phyloP scores from a whole-genome alignment of 2,329 filamentous ascomycete species.

The Sporothrix mexicana region DNA sequence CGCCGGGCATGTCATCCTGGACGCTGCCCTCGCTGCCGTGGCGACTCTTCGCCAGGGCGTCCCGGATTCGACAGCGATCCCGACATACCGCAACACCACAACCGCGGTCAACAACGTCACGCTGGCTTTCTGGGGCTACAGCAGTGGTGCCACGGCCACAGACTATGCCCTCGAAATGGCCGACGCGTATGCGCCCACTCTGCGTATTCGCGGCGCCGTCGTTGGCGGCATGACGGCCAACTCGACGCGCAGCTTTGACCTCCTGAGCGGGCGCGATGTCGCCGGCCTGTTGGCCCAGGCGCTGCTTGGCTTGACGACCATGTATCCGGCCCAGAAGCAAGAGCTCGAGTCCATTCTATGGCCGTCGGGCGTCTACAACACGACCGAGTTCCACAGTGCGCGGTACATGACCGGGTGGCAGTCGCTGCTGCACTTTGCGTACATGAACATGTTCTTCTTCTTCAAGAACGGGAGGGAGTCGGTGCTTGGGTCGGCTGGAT shows the following conservation, averaged over 20 bases:
- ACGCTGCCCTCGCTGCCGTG: conserved; percentile 50
- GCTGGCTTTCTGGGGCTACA: conserved; percentile 58
- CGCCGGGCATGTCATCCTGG: conserved; percentile 50
- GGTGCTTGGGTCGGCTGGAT: conserved; percentile 28
- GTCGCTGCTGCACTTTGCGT: conserved; percentile 42
- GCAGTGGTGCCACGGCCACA: conserved; percentile 54
- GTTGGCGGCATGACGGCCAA: conserved; percentile 53
- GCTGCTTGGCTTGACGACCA: conserved; percentile 44
- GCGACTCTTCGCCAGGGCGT: conserved; percentile 34
- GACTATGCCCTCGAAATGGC: conserved; percentile 53
- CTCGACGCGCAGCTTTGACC: conserved; percentile 44
- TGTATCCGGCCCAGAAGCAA: conserved; percentile 42
- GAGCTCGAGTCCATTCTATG: conserved; percentile 42
- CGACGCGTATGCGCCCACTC: conserved; percentile 52
- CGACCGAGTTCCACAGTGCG: conserved; percentile 44
- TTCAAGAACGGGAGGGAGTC: conserved; percentile 46
- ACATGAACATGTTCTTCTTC: conserved; percentile 49
- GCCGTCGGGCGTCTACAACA: conserved; percentile 43
- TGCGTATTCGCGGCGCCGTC: conserved; percentile 51
- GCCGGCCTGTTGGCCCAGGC: conserved; percentile 47
- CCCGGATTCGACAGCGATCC: neutral
- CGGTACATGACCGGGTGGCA: conserved; percentile 41
- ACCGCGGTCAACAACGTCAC: conserved; percentile 41
- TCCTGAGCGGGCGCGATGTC: conserved; percentile 43
- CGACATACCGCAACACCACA: conserved; percentile 4